Percentiles rank a stretch among this genome's conserved stretches.
Evolutionary conservation across 164 flowering plant species (phyloP).

Genomic region (Dillenia turbinata): DNA sequence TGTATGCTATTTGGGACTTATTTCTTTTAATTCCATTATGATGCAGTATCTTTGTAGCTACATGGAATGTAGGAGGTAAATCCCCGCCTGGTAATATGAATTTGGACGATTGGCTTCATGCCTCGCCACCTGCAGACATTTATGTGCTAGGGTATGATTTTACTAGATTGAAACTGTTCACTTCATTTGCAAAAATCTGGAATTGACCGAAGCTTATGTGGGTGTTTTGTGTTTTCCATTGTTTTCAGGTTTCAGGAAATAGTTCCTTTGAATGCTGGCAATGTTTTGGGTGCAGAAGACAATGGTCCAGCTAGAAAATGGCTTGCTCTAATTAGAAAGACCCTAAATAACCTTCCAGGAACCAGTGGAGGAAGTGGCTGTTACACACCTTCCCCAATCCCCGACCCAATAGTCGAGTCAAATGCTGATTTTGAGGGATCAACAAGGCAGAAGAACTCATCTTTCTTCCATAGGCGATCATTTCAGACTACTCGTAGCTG

Average conservation of each 20-base stretch:
- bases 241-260: conserved; percentile 34
- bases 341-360: conserved; percentile 33
- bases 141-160: conserved; percentile 35
- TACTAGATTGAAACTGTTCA: neutral
- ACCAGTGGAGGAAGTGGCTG: conserved; percentile 27
- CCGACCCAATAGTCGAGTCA: conserved; percentile 25
- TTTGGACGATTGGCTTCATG: conserved; percentile 37
- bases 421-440: conserved; percentile 35
- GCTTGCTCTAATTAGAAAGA: conserved; percentile 27
- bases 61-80: conserved; percentile 42
- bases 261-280: conserved; percentile 39
- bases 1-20: neutral
- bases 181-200: neutral
- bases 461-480: conserved; percentile 40
- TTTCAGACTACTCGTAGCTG: conserved; percentile 42
- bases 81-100: conserved; percentile 33
- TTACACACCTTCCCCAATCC: conserved; percentile 33
- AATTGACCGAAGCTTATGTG: neutral
- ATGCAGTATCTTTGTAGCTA: conserved; percentile 32
- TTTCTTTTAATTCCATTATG: conserved; percentile 1
- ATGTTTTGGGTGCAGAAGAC: conserved; percentile 35
- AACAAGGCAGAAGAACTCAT: conserved; percentile 6
- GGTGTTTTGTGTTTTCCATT: neutral
- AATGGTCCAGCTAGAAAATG: conserved; percentile 38
- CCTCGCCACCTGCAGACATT: conserved; percentile 34